Base-by-base conservation (phyloP, 23 red algal species). In the Gracilaria domingensis region DNA sequence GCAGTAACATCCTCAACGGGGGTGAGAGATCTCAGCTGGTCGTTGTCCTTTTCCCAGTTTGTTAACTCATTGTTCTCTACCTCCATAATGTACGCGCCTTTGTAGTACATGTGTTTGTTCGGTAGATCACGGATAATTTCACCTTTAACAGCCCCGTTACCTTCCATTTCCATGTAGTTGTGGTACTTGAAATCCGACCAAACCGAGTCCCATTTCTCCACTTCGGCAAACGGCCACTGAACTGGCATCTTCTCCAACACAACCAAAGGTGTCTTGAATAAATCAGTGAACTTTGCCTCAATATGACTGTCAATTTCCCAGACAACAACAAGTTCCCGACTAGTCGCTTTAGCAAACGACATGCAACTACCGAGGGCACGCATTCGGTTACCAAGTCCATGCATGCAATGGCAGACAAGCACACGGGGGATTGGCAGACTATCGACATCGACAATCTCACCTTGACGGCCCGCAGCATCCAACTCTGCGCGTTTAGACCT, bases 121-220 rank as follows among this genome's bases (percentile, higher is more conserved):
- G 36, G 55, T 18, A 70, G 25, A 78, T 96, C 81, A 21, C 47
- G 51, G 42, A 96, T 92, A 18, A 58, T 48, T 66, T 91, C 87
- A 12, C 82, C 94, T 66, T 96, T 96, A 12, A 90, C 50, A 23
- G 94, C 94, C 9, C 87, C 93, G 0, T 78, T 20, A 17, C 78
- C 78, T 71, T 96, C 94, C 80, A 91, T 87, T 70, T 96, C 94
- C 85, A 96, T 96, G 45, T 96, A 96, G 53, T 96, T 96, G 78
- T 81, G 66, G 25, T 72, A 79, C 29, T 85, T 73, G 83, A 96
- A 81, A 12, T 84, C 33, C 2, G 49, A 39, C 88, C 87, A 96
- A 7, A 64, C 75, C 4, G 21, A 21, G 39, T 96, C 94, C 33
- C 59, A 96, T 50, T 84, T 84, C 34, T 91, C 81, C 17, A 65